Evolutionary conservation across 805 yeast genomes (phyloP).

Genomic region (Blastobotrys robertii): DNA sequence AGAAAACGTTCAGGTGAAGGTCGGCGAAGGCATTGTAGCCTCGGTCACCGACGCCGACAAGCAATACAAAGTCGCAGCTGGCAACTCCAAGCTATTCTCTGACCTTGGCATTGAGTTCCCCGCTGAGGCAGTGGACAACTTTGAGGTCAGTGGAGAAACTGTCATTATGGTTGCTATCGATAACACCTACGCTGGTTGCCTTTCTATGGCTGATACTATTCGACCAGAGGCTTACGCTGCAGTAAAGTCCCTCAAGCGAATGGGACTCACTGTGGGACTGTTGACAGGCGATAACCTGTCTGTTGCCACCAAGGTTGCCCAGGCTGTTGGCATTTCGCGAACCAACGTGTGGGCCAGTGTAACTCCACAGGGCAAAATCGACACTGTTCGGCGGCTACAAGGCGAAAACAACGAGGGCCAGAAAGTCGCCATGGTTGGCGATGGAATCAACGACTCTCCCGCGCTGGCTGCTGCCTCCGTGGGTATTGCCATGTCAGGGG

Average conservation of each 20-base stretch:
- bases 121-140: not conserved
- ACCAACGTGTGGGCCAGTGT: constrained; percentile 64
- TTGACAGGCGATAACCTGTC: constrained; percentile 76
- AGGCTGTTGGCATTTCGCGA: constrained; percentile 53
- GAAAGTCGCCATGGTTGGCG: constrained; percentile 84
- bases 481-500: constrained; percentile 86
- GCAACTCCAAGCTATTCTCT: not conserved
- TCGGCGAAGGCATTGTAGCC: constrained; percentile 29
- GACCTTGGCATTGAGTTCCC: not conserved
- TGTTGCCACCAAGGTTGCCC: constrained; percentile 58
- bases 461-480: constrained; percentile 82
- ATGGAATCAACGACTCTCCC: constrained; percentile 97
- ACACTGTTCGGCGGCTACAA: constrained; percentile 51
- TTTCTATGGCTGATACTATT: constrained; percentile 59
- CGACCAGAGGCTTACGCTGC: constrained; percentile 58
- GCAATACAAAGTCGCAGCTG: constrained; percentile 1
- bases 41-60: constrained; percentile 11
- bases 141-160: constrained; percentile 31
- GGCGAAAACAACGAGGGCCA: constrained; percentile 9
- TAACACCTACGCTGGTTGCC: constrained; percentile 47
- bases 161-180: constrained; percentile 51
- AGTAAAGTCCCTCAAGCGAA: constrained; percentile 40
- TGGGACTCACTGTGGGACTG: constrained; percentile 62
- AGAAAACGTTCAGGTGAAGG: constrained; percentile 19
- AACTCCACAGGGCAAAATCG: constrained; percentile 68